A percentile compares a stretch with the other conserved stretches of the same genome.
Evolutionary conservation across 2,329 filamentous ascomycete species (phyloP).

Genomic region (Epichloe bromicola): DNA sequence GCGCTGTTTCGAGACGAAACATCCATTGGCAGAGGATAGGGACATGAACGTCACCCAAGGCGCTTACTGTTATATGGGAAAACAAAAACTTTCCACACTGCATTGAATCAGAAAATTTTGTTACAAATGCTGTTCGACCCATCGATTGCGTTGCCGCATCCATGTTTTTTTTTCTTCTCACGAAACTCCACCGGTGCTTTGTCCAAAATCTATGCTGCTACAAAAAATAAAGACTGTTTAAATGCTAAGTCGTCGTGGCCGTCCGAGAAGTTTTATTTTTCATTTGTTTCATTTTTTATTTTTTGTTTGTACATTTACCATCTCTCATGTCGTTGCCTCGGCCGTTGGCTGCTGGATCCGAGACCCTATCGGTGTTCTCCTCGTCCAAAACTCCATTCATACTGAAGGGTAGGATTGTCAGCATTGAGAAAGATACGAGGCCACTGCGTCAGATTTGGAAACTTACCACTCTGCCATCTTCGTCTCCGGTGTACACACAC

Average conservation of each 20-base stretch:
- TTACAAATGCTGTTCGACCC: background rate
- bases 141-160: background rate
- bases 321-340: background rate
- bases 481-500: slow-evolving; percentile 85
- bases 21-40: background rate
- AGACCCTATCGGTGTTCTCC: slow-evolving; percentile 40
- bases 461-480: slow-evolving; percentile 73
- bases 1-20: background rate
- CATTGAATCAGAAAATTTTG: background rate
- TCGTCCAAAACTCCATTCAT: slow-evolving; percentile 50
- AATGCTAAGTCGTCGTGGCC: background rate
- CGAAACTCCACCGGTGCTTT: background rate
- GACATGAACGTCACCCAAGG: background rate
- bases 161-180: background rate
- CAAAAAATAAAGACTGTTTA: background rate
- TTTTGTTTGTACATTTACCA: background rate
- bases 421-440: slow-evolving; percentile 4
- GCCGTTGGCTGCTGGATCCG: slow-evolving; percentile 6
- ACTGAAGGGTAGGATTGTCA: slow-evolving; percentile 25
- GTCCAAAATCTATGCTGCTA: slow-evolving; percentile 1
- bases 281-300: background rate
- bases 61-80: background rate
- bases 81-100: background rate
- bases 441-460: background rate
- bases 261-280: background rate